phyloP scores from a whole-genome alignment of 305 asterid genomes.

The Rubia balearica region DNA sequence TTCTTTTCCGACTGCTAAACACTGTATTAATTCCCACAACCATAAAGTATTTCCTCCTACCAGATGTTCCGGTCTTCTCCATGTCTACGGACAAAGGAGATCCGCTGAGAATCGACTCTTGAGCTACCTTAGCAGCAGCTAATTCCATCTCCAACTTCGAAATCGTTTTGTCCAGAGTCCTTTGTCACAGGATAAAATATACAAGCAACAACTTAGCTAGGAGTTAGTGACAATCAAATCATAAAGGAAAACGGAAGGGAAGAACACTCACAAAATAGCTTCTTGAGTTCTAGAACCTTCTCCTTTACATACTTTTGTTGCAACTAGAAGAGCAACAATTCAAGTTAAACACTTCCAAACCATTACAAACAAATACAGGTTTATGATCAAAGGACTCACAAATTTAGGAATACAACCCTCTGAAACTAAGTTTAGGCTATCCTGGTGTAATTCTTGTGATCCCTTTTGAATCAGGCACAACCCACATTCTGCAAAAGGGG shows the following conservation, averaged over 20 bases:
- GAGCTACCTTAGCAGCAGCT: constrained; percentile 77
- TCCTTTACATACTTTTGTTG: constrained; percentile 45
- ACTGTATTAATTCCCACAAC: constrained; percentile 83
- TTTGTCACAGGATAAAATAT: constrained; percentile 12
- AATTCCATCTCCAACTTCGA: constrained; percentile 75
- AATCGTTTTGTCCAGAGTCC: constrained; percentile 73
- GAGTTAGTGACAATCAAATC: neutral
- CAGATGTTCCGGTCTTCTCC: constrained; percentile 25
- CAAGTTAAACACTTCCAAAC: constrained; percentile 3
- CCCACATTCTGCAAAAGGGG: constrained; percentile 49
- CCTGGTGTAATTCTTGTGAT: constrained; percentile 52
- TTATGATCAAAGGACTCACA: constrained; percentile 39
- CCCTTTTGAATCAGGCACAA: constrained; percentile 52
- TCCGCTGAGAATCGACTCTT: constrained; percentile 57
- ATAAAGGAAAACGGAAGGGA: constrained; percentile 10
- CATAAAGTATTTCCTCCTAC: constrained; percentile 57
- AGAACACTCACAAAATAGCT: constrained; percentile 46
- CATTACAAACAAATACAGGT: neutral
- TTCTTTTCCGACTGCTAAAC: constrained; percentile 81
- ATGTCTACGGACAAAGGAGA: constrained; percentile 55
- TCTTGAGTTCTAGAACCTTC: constrained; percentile 50
- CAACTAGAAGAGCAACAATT: constrained; percentile 16
- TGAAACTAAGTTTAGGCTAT: constrained; percentile 53
- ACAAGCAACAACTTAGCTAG: neutral
- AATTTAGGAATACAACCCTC: constrained; percentile 62